These are phyloP conservation scores for Globisporangium rhizosaccharum DNA, from an alignment of 352 stramenopile species.

Conservation along the genomic window DNA sequence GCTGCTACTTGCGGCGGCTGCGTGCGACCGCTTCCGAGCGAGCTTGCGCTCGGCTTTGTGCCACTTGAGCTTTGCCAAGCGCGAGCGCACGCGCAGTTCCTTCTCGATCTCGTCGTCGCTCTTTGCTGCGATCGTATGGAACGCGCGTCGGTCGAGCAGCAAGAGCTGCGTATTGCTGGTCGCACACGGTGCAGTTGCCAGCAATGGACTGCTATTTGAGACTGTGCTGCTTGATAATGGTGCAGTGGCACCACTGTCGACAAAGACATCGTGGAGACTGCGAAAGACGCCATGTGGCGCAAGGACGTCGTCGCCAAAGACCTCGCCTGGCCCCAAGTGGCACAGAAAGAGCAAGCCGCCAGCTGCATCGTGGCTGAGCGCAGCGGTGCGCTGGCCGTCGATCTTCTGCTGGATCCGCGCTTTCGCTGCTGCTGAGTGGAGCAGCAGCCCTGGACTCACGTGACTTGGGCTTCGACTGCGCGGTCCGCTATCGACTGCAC, in stretches of 20 bases:
- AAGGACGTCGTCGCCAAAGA: constrained; percentile 51
- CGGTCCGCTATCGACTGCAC: constrained; percentile 4
- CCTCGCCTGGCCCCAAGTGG: constrained; percentile 32
- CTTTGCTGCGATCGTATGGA: constrained; percentile 32
- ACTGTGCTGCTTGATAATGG: background rate
- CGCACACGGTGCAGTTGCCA: background rate
- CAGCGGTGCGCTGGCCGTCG: background rate
- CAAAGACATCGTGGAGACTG: constrained; percentile 35
- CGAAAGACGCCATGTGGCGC: constrained; percentile 22
- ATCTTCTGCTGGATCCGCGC: constrained; percentile 14
- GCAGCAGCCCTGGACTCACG: background rate
- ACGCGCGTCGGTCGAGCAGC: constrained; percentile 28
- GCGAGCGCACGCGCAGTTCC: constrained; percentile 31
- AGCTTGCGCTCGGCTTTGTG: constrained; percentile 34
- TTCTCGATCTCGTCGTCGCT: constrained; percentile 45
- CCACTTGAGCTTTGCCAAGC: constrained; percentile 42
- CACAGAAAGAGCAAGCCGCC: constrained; percentile 29
- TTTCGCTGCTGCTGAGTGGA: constrained; percentile 12
- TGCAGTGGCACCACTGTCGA: constrained; percentile 7
- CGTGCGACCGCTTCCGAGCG: constrained; percentile 10
- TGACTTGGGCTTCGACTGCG: background rate
- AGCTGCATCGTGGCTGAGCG: background rate
- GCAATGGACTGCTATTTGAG: no score
- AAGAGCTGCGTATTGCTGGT: constrained; percentile 22
- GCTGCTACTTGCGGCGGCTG: background rate